These are phyloP conservation scores for Penicillium digitatum DNA, from an alignment of 2,329 filamentous ascomycete species.

Conservation along the genomic window DNA sequence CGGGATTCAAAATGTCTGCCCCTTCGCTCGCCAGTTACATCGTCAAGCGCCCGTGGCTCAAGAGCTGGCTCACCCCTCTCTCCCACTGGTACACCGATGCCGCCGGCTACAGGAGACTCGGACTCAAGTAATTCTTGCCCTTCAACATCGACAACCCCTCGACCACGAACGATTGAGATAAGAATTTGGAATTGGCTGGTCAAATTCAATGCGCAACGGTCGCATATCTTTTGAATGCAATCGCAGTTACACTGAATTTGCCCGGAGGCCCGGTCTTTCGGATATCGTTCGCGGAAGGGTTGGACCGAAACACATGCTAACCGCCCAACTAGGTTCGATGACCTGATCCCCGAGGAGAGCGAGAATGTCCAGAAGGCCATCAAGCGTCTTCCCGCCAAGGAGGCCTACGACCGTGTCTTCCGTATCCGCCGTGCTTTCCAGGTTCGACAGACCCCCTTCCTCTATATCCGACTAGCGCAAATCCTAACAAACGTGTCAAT, in stretches of 20 bases:
- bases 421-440: conserved; percentile 94
- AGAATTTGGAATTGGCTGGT: background rate
- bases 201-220: background rate
- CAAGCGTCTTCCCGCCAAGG: conserved; percentile 83
- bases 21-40: conserved; percentile 72
- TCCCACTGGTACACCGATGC: conserved; percentile 86
- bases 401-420: conserved; percentile 95
- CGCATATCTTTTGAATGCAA: background rate
- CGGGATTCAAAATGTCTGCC: conserved; percentile 59
- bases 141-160: conserved; percentile 9
- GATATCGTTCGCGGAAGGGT: conserved; percentile 10
- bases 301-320: conserved; percentile 15
- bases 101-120: conserved; percentile 87
- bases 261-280: conserved; percentile 11
- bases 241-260: conserved; percentile 12
- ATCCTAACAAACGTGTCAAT: conserved; percentile 21
- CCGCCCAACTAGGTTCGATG: conserved; percentile 67
- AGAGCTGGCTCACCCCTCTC: conserved; percentile 71
- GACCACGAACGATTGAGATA: conserved; percentile 13
- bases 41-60: conserved; percentile 79
- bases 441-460: conserved; percentile 45
- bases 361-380: conserved; percentile 81
- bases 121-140: conserved; percentile 65
- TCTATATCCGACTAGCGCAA: conserved; percentile 6
- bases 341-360: conserved; percentile 90